Evolutionary conservation across 2,329 filamentous ascomycete genomes (phyloP), one percentile per base, ranked within the genome.

Genomic region (Lasiodiplodia sp.): DNA sequence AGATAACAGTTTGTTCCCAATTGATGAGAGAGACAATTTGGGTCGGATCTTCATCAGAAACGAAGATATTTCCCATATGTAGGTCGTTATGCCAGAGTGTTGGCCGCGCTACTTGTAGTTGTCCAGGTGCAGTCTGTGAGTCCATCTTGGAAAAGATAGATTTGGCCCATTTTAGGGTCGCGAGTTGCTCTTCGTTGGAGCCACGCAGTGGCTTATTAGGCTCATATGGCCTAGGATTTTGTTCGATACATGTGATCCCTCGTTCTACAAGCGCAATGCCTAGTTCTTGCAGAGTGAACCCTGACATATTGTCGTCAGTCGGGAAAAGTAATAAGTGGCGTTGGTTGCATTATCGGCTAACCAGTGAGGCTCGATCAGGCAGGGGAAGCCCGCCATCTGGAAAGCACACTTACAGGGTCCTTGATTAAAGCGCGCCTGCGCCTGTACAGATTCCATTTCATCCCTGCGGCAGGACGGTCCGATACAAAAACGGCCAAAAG

Each of bases 61-160:
- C 73, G 52, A 73, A 79, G 16, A 81, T 78, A 56, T 80, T 80
- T 25, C 76, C 75, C 74, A 78, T 82, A 69, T 77, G 72, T 38
- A 85, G 74, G 2, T 80, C 80, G 3, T 81, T 82, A 47, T 71
- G 71, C 67, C 72, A 72, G 28, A 84, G 73, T 2, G 81, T 80
- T 1, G 81, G 81, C 0, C 79, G 80, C 31, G 82, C 25, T 25
- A 25, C 25, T 25, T 25, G 74, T 67, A 78, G 76, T 58, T 83
- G 71, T 23, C 34, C 25, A 57, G 60, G 31, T 69, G 14, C 16
- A 72, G 70, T 68, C 72, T 71, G 16, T 70, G 69, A n/a, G 69
- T 2, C 44, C 69, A 69, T 11, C 68, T 69, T 8, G 67, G 67
- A 8, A n/a, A 51, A 51, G 18, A 51, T n/a, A 8, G 18, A 16